Percentiles rank a stretch among this genome's conserved stretches.
These are phyloP conservation scores for Rhizopus arrhizus DNA, from an alignment of 371 early-diverging fungal species.

Conservation along the genomic window DNA sequence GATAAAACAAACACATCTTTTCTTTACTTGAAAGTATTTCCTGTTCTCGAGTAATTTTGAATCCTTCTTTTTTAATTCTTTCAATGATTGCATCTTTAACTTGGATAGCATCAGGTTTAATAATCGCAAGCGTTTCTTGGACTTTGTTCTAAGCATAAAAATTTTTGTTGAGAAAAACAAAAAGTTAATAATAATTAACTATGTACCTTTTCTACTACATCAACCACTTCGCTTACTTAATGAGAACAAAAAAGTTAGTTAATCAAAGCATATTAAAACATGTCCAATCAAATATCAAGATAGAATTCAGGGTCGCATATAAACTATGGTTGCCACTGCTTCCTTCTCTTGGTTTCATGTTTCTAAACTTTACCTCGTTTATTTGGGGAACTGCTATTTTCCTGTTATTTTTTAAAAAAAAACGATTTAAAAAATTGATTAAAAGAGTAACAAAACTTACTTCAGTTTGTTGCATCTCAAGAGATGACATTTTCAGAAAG, in stretches of 20 bases:
- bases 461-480: neutral
- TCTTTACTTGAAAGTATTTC: constrained; percentile 57
- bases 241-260: neutral
- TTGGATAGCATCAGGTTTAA: constrained; percentile 43
- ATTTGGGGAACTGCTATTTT: neutral
- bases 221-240: neutral
- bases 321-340: neutral
- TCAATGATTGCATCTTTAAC: constrained; percentile 60
- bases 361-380: neutral
- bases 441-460: neutral
- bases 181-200: too few relatives aligned
- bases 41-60: constrained; percentile 60
- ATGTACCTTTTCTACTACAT: neutral
- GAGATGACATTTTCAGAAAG: constrained; percentile 10
- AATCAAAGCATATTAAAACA: neutral
- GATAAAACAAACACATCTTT: constrained; percentile 66
- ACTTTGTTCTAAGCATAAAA: too few relatives aligned
- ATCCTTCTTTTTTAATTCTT: constrained; percentile 57
- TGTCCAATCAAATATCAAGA: neutral
- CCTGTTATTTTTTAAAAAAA: neutral
- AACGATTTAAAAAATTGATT: neutral
- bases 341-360: too few relatives aligned
- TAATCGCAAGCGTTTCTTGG: constrained; percentile 35
- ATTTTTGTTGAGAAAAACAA: too few relatives aligned
- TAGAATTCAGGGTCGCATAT: constrained; percentile 4